Evolutionary conservation across 768 basidiomycete species (phyloP).

Genomic region (Boletellus ananas): DNA sequence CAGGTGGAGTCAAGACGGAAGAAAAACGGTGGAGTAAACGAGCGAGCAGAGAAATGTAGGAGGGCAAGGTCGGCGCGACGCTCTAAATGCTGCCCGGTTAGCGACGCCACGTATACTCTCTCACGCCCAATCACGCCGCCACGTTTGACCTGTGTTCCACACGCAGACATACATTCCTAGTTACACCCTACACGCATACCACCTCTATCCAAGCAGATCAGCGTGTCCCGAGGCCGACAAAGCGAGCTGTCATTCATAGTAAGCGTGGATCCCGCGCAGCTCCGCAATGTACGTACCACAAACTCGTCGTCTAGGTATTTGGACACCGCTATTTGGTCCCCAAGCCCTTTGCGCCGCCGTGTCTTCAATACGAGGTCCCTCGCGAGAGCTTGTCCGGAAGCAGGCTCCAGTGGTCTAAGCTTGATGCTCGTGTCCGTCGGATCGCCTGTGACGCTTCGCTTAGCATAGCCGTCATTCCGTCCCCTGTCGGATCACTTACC

Average conservation of each 20-base stretch:
- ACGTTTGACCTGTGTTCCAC: neutral
- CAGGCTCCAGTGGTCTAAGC: conserved; percentile 93
- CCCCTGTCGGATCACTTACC: conserved; percentile 45
- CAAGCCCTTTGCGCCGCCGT: conserved; percentile 90
- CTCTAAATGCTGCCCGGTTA: conserved; percentile 36
- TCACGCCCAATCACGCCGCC: conserved; percentile 25
- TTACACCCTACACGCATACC: conserved; percentile 6
- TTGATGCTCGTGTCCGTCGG: conserved; percentile 97
- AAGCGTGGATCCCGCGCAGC: conserved; percentile 3
- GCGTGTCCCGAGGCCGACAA: conserved; percentile 95
- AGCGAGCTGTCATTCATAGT: conserved; percentile 59
- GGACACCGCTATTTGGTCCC: conserved; percentile 95
- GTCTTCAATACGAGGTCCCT: conserved; percentile 96
- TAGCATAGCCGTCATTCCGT: neutral
- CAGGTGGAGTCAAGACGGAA: conserved; percentile 36
- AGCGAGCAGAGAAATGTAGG: conserved; percentile 35
- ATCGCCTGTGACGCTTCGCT: conserved; percentile 57
- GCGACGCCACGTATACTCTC: conserved; percentile 46
- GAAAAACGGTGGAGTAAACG: conserved; percentile 27
- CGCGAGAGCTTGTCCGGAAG: conserved; percentile 92
- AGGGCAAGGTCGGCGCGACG: conserved; percentile 15
- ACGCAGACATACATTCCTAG: neutral
- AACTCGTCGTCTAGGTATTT: conserved; percentile 98
- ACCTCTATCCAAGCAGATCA: conserved; percentile 70
- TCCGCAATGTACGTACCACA: conserved; percentile 53